Evolutionary conservation across 2,329 filamentous ascomycete genomes (phyloP), one percentile per base, ranked within the genome.

Genomic region (Epichloe brachyelytri): DNA sequence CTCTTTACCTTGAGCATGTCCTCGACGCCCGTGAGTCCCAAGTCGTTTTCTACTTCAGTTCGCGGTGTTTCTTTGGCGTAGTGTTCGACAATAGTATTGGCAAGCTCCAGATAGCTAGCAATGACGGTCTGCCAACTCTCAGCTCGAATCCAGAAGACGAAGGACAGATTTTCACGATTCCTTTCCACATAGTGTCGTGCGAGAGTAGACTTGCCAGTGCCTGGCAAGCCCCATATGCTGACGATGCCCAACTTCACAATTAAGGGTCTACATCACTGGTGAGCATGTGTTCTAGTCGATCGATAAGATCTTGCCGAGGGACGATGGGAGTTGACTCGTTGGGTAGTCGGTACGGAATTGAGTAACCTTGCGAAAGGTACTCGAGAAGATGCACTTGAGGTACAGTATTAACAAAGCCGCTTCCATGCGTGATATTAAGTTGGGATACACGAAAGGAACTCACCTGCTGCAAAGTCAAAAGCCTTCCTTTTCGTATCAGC

Each of bases 101-200:
- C 60, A 46, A 62, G 56, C 30, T 60, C 54, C 5, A 62, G 49
- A 39, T 60, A 62, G 52, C 60, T 61, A 11, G 58, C 53, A 30
- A 57, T 55, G 17, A 55, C 55, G 1, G 59, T 62, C 51, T 61
- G 56, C 58, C 60, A 58, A 46, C 59, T 61, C 36, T 60, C 59
- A 2, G 59, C 55, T 48, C 56, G 56, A 14, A 62, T 53, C 59
- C 60, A 62, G 43, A 60, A 60, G 12, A 61, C 57, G 26, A 60
- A 61, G 0, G 60, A 60, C 10, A 59, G 48, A 3, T 56, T 52
- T 3, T 51, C 33, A 12, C 51, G 50, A 38, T 60, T 57, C 15
- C 52, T 30, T 41, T 61, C 56, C 8, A 58, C 58, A 22, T 59
- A 62, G 6, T 58, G 54, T 19, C 53, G 59, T 14, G 59, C 60